Evolutionary conservation across 495 filamentous ascomycete species (phyloP).

Genomic region (Aspergillus homomorphus): DNA sequence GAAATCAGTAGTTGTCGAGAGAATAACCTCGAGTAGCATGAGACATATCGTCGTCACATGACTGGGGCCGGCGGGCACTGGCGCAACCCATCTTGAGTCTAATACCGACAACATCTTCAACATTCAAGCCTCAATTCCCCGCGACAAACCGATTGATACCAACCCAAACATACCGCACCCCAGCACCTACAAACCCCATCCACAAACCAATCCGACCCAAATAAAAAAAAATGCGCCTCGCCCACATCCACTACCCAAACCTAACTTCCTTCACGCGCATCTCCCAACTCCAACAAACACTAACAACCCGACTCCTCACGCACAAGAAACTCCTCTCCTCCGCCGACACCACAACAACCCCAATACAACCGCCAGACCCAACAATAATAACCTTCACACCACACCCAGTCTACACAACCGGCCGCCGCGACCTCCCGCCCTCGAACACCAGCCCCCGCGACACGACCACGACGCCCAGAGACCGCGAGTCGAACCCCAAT

Average conservation of each 20-base stretch:
- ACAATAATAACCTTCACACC: slow-evolving; percentile 82
- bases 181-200: slow-evolving; percentile 1
- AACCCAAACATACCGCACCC: neutral
- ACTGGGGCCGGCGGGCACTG: neutral
- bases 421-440: slow-evolving; percentile 71
- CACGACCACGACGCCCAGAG: neutral
- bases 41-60: neutral
- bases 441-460: slow-evolving; percentile 39
- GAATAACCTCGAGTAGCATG: too few relatives aligned
- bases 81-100: too few relatives aligned
- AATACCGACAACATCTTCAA: too few relatives aligned
- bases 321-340: slow-evolving; percentile 39
- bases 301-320: slow-evolving; percentile 45
- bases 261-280: slow-evolving; percentile 50
- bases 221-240: slow-evolving; percentile 46
- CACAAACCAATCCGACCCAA: neutral
- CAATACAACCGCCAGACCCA: slow-evolving; percentile 55
- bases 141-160: slow-evolving; percentile 2
- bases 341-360: slow-evolving; percentile 16
- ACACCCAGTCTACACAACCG: slow-evolving; percentile 82
- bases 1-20: too few relatives aligned
- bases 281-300: slow-evolving; percentile 47
- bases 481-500: neutral
- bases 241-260: slow-evolving; percentile 67
- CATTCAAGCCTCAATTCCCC: neutral